Evolutionary conservation across 1,284 basidiomycete species (phyloP).

Genomic region (Boletus hoseneyae): DNA sequence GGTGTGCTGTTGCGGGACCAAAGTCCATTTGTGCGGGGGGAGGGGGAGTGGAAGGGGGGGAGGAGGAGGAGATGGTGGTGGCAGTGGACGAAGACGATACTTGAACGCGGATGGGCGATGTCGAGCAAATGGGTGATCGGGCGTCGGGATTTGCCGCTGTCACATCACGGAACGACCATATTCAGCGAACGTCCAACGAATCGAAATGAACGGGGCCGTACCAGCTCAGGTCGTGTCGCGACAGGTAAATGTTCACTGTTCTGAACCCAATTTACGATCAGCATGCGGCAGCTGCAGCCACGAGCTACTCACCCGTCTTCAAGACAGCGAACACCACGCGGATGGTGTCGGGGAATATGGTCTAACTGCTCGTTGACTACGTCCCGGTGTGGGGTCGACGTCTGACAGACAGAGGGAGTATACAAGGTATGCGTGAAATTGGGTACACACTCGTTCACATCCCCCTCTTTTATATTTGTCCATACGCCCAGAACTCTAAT

Average conservation of each 20-base stretch:
- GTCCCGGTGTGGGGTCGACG: too few species aligned
- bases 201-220: slow-evolving; percentile 30
- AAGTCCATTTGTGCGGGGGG: slow-evolving; percentile 45
- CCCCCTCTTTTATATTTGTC: slow-evolving; percentile 29
- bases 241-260: slow-evolving; percentile 1
- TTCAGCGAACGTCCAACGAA: slow-evolving; percentile 25
- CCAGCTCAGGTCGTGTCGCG: slow-evolving; percentile 20
- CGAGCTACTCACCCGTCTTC: slow-evolving; percentile 19
- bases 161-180: slow-evolving; percentile 34
- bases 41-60: slow-evolving; percentile 30
- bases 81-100: slow-evolving; percentile 25
- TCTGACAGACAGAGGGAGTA: slow-evolving; percentile 4
- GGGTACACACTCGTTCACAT: slow-evolving; percentile 13
- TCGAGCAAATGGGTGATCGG: slow-evolving; percentile 48
- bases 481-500: slow-evolving; percentile 33
- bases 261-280: slow-evolving; percentile 16
- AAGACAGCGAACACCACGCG: slow-evolving; percentile 11
- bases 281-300: slow-evolving; percentile 14
- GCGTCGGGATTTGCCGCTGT: slow-evolving; percentile 46
- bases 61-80: slow-evolving; percentile 18
- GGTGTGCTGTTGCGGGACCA: slow-evolving; percentile 33
- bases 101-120: slow-evolving; percentile 28
- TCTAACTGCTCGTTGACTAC: too few species aligned
- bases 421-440: slow-evolving; percentile 17
- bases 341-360: slow-evolving; percentile 2